Evolutionary conservation across 495 filamentous ascomycete species (phyloP).

Genomic region (Annulohypoxylon nitens): DNA sequence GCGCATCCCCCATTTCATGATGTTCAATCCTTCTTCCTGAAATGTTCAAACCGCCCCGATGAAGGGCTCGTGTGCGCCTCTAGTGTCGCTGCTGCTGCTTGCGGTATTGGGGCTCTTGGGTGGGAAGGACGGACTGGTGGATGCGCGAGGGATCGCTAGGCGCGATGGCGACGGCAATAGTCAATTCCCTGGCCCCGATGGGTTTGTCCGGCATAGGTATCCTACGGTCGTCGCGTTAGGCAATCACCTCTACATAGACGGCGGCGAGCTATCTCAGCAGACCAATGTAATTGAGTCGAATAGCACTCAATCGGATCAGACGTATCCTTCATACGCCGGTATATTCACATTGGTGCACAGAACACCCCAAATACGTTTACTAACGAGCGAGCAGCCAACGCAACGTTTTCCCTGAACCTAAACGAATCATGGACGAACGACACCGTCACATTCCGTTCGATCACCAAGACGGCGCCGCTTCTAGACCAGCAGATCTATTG

Average conservation of each 20-base stretch:
- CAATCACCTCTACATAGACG: conserved; percentile 51
- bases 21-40: conserved; percentile 45
- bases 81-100: conserved; percentile 41
- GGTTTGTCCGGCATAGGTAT: conserved; percentile 48
- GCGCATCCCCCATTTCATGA: conserved; percentile 33
- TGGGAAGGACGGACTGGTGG: conserved; percentile 24
- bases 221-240: conserved; percentile 46
- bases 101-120: conserved; percentile 48
- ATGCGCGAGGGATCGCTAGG: conserved; percentile 35
- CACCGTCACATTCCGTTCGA: conserved; percentile 45
- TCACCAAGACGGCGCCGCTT: conserved; percentile 44
- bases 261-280: conserved; percentile 48
- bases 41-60: conserved; percentile 49
- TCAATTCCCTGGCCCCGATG: conserved; percentile 33
- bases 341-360: neutral
- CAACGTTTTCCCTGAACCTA: conserved; percentile 56
- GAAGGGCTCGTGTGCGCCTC: conserved; percentile 49
- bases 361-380: neutral
- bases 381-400: conserved; percentile 45
- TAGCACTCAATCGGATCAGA: conserved; percentile 29
- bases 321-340: conserved; percentile 40
- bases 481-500: conserved; percentile 49
- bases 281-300: conserved; percentile 37
- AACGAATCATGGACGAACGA: conserved; percentile 54
- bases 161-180: conserved; percentile 33